Evolutionary conservation across 441 rosid genomes (phyloP).

Genomic region (Sinapis alba): DNA sequence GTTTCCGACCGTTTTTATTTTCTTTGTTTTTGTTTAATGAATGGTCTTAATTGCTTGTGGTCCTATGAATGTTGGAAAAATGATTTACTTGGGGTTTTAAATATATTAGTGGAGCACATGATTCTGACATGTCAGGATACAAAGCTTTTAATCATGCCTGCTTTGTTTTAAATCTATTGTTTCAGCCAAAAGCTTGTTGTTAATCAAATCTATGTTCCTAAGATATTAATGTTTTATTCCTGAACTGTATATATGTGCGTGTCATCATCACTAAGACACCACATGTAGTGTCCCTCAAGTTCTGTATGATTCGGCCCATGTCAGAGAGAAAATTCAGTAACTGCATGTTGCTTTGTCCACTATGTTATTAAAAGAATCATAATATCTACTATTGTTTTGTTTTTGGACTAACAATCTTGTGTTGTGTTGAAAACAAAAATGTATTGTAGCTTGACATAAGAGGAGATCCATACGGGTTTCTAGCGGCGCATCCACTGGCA

Average conservation of each 20-base stretch:
- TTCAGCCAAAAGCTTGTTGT: background rate
- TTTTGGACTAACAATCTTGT: slow-evolving; percentile 13
- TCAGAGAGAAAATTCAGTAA: background rate
- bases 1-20: background rate
- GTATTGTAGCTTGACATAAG: slow-evolving; percentile 72
- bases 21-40: background rate
- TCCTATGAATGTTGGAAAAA: slow-evolving; percentile 15
- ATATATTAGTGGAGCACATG: slow-evolving; percentile 29
- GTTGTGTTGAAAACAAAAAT: background rate
- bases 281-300: slow-evolving; percentile 29
- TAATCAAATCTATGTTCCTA: slow-evolving; percentile 20
- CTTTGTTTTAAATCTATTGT: slow-evolving; percentile 5
- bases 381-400: background rate
- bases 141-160: background rate
- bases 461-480: slow-evolving; percentile 65
- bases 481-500: slow-evolving; percentile 77
- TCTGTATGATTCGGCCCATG: background rate
- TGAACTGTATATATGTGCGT: background rate
- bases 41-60: slow-evolving; percentile 10
- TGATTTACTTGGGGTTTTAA: background rate
- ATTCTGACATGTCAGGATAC: slow-evolving; percentile 26
- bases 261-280: slow-evolving; percentile 18
- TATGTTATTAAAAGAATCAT: background rate
- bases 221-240: slow-evolving; percentile 3
- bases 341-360: background rate